These are phyloP conservation scores for Uncinocarpus reesii DNA, from an alignment of 2,329 filamentous ascomycete species.

Conservation along the genomic window DNA sequence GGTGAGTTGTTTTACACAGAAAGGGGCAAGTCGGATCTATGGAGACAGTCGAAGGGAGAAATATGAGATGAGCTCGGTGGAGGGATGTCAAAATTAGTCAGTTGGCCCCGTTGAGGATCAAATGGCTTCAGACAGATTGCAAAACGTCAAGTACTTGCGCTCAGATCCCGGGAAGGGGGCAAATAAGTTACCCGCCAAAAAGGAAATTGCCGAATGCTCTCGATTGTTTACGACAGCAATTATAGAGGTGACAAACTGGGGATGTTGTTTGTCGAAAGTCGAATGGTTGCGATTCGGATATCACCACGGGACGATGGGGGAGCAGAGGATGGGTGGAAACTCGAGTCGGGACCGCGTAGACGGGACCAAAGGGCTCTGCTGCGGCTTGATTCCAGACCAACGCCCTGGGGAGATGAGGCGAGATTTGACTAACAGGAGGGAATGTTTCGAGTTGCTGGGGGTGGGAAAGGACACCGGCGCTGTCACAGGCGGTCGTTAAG, in stretches of 20 bases:
- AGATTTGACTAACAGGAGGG: not conserved
- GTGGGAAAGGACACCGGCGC: not conserved
- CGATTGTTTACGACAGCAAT: not conserved
- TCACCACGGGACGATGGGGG: not conserved
- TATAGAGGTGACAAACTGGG: not conserved
- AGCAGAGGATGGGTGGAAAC: not conserved
- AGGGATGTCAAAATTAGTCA: not conserved
- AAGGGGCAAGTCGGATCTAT: not conserved
- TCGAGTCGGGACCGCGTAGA: slow-evolving; percentile 1
- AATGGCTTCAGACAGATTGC: slow-evolving; percentile 3
- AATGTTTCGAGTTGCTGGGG: not conserved
- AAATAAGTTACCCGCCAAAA: not conserved
- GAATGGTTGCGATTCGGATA: not conserved
- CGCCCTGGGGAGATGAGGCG: not conserved
- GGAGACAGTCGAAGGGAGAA: not conserved
- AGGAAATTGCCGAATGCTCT: not conserved
- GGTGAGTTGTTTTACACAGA: slow-evolving; percentile 1
- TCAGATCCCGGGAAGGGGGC: slow-evolving; percentile 10
- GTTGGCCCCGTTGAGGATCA: not conserved
- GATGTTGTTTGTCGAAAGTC: not conserved
- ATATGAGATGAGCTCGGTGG: not conserved
- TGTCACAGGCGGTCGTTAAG: slow-evolving; percentile 5
- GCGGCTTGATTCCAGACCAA: not conserved
- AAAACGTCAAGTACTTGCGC: slow-evolving; percentile 6
- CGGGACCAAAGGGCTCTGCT: not conserved